phyloP scores from a whole-genome alignment of 129 eudicot genomes.

The Solidago caesia region DNA sequence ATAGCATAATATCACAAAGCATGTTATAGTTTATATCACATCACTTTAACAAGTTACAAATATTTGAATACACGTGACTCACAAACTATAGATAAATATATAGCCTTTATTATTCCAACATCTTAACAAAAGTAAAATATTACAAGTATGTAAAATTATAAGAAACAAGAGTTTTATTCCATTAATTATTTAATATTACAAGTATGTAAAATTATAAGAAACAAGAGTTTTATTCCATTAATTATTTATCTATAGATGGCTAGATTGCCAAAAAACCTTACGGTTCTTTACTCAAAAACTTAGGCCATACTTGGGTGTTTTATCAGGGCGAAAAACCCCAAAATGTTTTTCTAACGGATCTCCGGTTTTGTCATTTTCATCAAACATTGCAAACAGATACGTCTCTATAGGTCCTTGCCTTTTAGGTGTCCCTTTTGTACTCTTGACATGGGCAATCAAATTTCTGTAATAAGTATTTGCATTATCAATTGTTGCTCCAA shows the following conservation, averaged over 20 bases:
- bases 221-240: background rate
- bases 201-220: background rate
- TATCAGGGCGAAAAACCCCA: conserved; percentile 7
- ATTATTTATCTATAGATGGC: background rate
- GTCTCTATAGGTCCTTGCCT: conserved; percentile 12
- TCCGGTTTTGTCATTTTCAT: conserved; percentile 3
- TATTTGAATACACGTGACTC: too few relatives aligned
- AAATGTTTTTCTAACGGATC: conserved; percentile 11
- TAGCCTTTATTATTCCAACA: too few relatives aligned
- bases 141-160: background rate
- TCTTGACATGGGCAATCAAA: conserved; percentile 35
- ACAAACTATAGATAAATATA: too few relatives aligned
- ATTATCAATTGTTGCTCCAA: conserved; percentile 29
- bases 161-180: background rate
- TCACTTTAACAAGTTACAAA: too few relatives aligned
- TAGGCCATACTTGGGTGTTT: conserved; percentile 11
- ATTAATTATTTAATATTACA: background rate
- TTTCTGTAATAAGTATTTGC: conserved; percentile 41
- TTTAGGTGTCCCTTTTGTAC: conserved; percentile 5
- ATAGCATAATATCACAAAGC: too few relatives aligned
- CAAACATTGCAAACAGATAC: background rate
- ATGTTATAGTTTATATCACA: too few relatives aligned
- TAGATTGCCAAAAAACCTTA: background rate
- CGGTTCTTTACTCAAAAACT: background rate
- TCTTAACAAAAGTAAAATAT: background rate